Conservation (phyloP, 2,329 filamentous ascomycete species). For the Hyphodiscus sp. region DNA sequence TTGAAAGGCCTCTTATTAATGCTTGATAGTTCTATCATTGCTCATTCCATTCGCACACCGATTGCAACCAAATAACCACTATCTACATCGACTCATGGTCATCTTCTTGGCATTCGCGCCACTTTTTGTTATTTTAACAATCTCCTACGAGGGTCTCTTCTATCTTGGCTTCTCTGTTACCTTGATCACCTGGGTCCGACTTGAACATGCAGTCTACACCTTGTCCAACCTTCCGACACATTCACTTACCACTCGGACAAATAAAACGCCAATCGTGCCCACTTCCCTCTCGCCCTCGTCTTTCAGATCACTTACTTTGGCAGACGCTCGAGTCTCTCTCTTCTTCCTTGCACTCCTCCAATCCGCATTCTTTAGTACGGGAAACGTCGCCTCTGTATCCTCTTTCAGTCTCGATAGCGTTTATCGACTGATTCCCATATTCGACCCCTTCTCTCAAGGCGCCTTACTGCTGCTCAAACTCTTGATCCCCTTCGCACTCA, state of each 20-base stretch:
- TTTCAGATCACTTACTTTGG: constrained; percentile 62
- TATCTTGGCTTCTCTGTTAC: constrained; percentile 84
- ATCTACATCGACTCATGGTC: constrained; percentile 81
- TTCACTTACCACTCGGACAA: constrained; percentile 8
- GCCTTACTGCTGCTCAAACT: constrained; percentile 83
- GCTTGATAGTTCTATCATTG: constrained; percentile 58
- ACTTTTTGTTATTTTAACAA: constrained; percentile 90
- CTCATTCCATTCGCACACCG: constrained; percentile 76
- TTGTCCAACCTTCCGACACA: constrained; percentile 30
- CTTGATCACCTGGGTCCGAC: constrained; percentile 81
- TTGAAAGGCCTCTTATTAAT: constrained; percentile 2
- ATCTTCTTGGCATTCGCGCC: constrained; percentile 92
- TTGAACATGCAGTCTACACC: constrained; percentile 71
- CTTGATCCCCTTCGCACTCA: constrained; percentile 85
- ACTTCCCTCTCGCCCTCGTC: constrained; percentile 23
- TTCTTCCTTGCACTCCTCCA: constrained; percentile 96
- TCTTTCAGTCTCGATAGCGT: constrained; percentile 93
- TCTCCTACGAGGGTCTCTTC: constrained; percentile 95
- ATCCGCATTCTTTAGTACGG: constrained; percentile 93
- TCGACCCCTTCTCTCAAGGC: constrained; percentile 87
- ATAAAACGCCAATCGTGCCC: constrained; percentile 16
- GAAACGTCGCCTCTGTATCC: constrained; percentile 90
- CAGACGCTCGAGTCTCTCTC: constrained; percentile 81
- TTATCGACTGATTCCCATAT: constrained; percentile 77
- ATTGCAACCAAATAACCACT: constrained; percentile 74